These are phyloP conservation scores for Sarcomyxa edulis DNA, from an alignment of 768 basidiomycete genomes.

Conservation along the genomic window DNA sequence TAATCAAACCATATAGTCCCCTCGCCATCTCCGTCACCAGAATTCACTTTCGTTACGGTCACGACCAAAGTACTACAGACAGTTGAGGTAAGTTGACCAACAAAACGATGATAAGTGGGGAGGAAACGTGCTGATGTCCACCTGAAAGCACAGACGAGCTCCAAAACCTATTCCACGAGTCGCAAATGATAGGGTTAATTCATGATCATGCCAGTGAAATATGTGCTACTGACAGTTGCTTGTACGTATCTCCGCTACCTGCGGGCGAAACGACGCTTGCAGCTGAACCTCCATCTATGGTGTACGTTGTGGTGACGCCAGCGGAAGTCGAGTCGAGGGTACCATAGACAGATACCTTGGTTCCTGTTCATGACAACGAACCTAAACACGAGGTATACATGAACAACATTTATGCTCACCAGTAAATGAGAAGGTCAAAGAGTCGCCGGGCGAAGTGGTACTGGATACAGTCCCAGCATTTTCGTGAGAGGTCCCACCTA, in stretches of 20 bases:
- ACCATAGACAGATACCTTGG: constrained; percentile 27
- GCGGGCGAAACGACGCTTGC: constrained; percentile 19
- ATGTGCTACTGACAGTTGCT: constrained; percentile 33
- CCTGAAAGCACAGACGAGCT: constrained; percentile 18
- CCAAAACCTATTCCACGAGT: no score
- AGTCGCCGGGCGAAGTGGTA: constrained; percentile 24
- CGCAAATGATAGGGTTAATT: no score
- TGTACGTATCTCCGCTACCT: constrained; percentile 19
- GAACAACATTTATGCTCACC: constrained; percentile 16
- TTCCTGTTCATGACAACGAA: constrained; percentile 16
- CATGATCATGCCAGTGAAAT: no score
- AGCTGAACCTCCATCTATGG: constrained; percentile 23
- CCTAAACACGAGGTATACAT: neutral
- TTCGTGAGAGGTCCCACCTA: constrained; percentile 22
- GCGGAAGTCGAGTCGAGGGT: constrained; percentile 27
- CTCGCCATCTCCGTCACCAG: constrained; percentile 18
- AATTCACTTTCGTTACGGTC: constrained; percentile 28
- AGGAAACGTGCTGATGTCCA: constrained; percentile 24
- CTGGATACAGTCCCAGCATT: constrained; percentile 25
- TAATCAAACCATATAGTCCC: constrained; percentile 40
- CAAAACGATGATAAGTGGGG: neutral
- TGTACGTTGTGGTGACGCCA: constrained; percentile 30
- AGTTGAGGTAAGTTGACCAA: neutral
- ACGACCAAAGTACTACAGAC: constrained; percentile 23
- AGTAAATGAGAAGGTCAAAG: constrained; percentile 26